These are phyloP conservation scores for Lactarius trivialis DNA, from an alignment of 768 basidiomycete genomes.

Conservation along the genomic window DNA sequence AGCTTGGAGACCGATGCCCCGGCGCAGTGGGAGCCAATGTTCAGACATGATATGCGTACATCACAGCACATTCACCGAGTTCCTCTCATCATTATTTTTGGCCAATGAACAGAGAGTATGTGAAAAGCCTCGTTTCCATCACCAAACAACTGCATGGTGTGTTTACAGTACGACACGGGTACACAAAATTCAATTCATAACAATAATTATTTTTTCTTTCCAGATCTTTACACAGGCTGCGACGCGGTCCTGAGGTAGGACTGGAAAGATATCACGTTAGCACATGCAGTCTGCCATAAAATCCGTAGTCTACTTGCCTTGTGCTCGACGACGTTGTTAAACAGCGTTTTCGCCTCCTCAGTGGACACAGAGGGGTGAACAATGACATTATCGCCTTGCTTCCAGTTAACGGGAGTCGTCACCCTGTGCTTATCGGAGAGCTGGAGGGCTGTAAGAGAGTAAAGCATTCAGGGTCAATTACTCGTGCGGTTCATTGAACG, in stretches of 20 bases:
- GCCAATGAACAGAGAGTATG: background rate
- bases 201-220: background rate
- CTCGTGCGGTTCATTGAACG: conserved; percentile 6
- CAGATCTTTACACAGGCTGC: conserved; percentile 28
- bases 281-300: background rate
- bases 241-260: conserved; percentile 86
- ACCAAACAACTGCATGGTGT: background rate
- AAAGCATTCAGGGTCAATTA: conserved; percentile 24
- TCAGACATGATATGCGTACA: background rate
- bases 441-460: conserved; percentile 58
- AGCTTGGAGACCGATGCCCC: too few species aligned
- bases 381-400: conserved; percentile 88
- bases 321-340: conserved; percentile 77
- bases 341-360: conserved; percentile 87
- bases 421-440: conserved; percentile 79
- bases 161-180: background rate
- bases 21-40: too few species aligned
- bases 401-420: conserved; percentile 94
- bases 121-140: background rate
- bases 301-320: conserved; percentile 44
- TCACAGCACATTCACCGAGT: background rate
- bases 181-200: conserved; percentile 11
- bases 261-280: conserved; percentile 34
- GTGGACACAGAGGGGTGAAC: conserved; percentile 77
- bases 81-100: background rate